phyloP scores from a whole-genome alignment of 768 basidiomycete species.

The Psilocybe subaeruginosa region DNA sequence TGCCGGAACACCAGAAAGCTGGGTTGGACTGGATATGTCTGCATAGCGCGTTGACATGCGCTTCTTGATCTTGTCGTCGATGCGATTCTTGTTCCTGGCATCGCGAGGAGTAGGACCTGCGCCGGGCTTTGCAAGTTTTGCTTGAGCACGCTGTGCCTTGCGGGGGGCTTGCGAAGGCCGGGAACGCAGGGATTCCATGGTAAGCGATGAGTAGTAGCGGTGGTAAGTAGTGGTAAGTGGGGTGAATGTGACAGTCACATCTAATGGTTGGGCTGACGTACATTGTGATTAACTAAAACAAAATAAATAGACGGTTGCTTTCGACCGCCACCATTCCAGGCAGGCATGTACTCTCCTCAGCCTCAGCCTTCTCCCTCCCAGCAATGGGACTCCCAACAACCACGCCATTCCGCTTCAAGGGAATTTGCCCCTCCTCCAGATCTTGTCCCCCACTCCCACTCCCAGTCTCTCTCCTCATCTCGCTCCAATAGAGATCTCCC shows the following conservation, averaged over 20 bases:
- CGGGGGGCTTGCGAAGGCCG: constrained; percentile 51
- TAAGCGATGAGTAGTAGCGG: neutral
- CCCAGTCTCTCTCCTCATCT: constrained; percentile 27
- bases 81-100: constrained; percentile 50
- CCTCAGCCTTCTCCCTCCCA: constrained; percentile 20
- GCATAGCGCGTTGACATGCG: constrained; percentile 96
- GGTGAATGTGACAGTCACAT: neutral
- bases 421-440: constrained; percentile 28
- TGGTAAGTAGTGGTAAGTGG: neutral
- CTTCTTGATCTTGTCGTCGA: constrained; percentile 94
- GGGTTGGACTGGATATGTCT: constrained; percentile 76
- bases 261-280: constrained; percentile 5
- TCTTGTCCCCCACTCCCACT: constrained; percentile 29
- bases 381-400: constrained; percentile 25
- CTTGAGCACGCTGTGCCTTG: constrained; percentile 34
- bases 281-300: neutral
- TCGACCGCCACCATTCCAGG: constrained; percentile 21
- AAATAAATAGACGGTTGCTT: constrained; percentile 12
- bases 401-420: constrained; percentile 27
- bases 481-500: constrained; percentile 27
- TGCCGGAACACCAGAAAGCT: constrained; percentile 51
- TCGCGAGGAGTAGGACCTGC: constrained; percentile 38
- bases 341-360: constrained; percentile 13
- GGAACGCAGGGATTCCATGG: constrained; percentile 59
- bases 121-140: constrained; percentile 37